A percentile compares a stretch with the other conserved stretches of the same genome.
Evolutionary conservation across 139 green algal genomes (phyloP).

Genomic region (Chlorella sorokiniana): DNA sequence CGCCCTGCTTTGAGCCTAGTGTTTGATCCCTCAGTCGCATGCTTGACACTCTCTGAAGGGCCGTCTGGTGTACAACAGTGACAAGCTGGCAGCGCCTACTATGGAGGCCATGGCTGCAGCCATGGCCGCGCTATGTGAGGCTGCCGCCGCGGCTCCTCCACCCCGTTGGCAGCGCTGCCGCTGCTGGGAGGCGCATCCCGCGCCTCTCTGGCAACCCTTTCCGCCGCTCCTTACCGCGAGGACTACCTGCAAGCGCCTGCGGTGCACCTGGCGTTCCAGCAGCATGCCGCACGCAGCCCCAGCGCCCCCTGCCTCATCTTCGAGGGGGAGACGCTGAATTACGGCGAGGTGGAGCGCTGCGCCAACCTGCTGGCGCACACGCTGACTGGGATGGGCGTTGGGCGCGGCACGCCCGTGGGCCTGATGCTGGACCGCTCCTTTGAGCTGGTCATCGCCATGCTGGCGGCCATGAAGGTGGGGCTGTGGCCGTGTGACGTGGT

Average conservation of each 20-base stretch:
- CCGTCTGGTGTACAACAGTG: not conserved
- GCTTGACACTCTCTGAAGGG: not conserved
- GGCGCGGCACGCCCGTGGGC: constrained; percentile 30
- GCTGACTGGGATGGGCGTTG: not conserved
- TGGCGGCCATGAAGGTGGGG: constrained; percentile 47
- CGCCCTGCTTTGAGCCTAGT: not conserved
- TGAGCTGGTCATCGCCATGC: constrained; percentile 47
- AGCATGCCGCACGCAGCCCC: not conserved
- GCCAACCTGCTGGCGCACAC: not conserved
- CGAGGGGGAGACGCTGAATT: not conserved
- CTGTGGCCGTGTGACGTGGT: too few relatives aligned
- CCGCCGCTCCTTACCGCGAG: not conserved
- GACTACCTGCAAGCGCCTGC: not conserved
- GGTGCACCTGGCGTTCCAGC: not conserved
- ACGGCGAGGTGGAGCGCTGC: not conserved
- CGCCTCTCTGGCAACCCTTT: not conserved
- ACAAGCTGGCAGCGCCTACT: not conserved
- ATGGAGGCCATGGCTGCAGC: not conserved
- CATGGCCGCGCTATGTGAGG: not conserved
- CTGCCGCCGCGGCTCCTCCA: not conserved
- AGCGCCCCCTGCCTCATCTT: not conserved
- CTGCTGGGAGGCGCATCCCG: not conserved
- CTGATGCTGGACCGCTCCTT: constrained; percentile 48
- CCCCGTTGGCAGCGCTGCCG: not conserved
- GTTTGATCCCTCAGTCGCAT: not conserved